Base-by-base conservation (phyloP, 2,329 filamentous ascomycete genomes). In the Botrytis byssoidea region DNA sequence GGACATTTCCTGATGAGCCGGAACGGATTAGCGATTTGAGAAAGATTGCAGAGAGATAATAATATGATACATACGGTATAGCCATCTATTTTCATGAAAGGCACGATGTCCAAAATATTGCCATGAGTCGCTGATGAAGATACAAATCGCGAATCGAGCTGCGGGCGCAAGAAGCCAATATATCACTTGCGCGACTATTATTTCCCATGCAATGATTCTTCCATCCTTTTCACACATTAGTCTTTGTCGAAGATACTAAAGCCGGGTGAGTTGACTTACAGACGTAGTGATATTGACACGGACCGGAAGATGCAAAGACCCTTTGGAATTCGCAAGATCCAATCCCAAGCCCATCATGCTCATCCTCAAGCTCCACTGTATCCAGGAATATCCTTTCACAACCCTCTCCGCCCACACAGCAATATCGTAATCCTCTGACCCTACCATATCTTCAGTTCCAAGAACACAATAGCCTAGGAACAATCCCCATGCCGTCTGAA, bases 21-120 rank as follows among this genome's bases (percentile, higher is more conserved):
- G 8, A n/a, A 35, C 14, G 10, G 6, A 12, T 61, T 35, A 64
- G 42, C 32, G 29, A 57, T 29, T 51, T 29, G n/a, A 14, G 4
- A 32, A 32, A 60, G 40, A 2, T 29, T 5, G n/a, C 12, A 1
- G 14, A n/a, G 7, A 25, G 22, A n/a, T 22, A 14, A 12, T 1
- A 9, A 2, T 1, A 5, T n/a, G 12, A 32, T 59, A 46, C 68
- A 4, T 46, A 70, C 55, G 55, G 55, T 70, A 70, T 22, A 70
- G 18, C 55, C 55, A 76, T 83, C 92, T 94, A 85, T 97, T 97
- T 85, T 95, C 87, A 84, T 98, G 95, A 95, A 98, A 98, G 74
- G 91, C 88, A 44, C 95, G 93, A 83, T 98, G 95, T 79, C 94
- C 87, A 83, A 97, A 97, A 84, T 98, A 98, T 82, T 98, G 95